Evolutionary conservation across 2,329 filamentous ascomycete genomes (phyloP).

Genomic region (Magnaporthales sp.): DNA sequence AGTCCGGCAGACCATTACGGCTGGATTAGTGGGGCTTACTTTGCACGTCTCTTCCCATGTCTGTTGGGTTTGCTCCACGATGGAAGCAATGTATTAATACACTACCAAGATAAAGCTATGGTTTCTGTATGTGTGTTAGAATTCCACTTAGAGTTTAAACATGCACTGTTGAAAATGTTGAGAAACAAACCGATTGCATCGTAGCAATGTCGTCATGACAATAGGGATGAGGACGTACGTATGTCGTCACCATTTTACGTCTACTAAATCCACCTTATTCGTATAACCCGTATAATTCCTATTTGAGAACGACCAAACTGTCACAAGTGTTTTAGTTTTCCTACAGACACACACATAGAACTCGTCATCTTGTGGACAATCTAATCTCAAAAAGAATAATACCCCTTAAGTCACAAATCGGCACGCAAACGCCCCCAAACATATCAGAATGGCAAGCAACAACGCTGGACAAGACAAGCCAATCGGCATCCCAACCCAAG

Average conservation of each 20-base stretch:
- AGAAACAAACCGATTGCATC: neutral
- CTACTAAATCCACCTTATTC: neutral
- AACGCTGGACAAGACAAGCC: neutral
- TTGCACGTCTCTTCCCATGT: neutral
- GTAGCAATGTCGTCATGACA: neutral
- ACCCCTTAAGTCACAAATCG: neutral
- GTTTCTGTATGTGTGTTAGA: neutral
- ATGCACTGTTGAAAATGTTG: neutral
- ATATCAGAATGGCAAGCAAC: neutral
- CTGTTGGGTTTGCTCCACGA: too few species aligned
- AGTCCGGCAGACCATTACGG: neutral
- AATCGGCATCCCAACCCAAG: neutral
- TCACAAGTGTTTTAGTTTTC: too few species aligned
- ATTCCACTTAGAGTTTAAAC: neutral
- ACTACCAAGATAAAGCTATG: too few species aligned
- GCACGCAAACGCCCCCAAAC: neutral
- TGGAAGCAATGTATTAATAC: too few species aligned
- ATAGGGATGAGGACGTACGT: neutral
- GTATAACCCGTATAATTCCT: neutral
- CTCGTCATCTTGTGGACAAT: neutral
- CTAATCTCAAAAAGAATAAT: neutral
- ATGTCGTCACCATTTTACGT: neutral
- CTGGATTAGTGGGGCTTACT: neutral
- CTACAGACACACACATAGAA: neutral
- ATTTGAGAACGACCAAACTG: neutral